These are phyloP conservation scores for Lachnellula occidentalis DNA, from an alignment of 2,329 filamentous ascomycete species.

Conservation along the genomic window DNA sequence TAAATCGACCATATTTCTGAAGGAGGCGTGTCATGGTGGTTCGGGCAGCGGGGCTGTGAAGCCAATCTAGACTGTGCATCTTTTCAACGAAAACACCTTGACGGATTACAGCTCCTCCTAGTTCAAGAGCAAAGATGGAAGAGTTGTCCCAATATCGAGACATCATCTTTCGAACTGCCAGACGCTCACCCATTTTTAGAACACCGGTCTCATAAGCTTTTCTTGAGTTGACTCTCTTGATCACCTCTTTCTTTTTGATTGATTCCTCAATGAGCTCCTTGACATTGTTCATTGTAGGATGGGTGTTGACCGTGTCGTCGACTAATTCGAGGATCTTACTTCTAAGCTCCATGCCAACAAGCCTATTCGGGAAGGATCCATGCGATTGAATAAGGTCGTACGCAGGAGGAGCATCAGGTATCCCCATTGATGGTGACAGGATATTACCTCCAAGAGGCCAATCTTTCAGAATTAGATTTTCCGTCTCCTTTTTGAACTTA, in stretches of 20 bases:
- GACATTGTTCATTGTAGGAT: slow-evolving; percentile 45
- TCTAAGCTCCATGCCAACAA: slow-evolving; percentile 45
- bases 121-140: slow-evolving; percentile 59
- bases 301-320: slow-evolving; percentile 21
- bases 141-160: slow-evolving; percentile 63
- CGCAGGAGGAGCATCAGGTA: slow-evolving; percentile 36
- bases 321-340: slow-evolving; percentile 38
- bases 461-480: slow-evolving; percentile 39
- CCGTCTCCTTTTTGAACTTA: slow-evolving; percentile 56
- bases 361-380: slow-evolving; percentile 52
- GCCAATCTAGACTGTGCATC: slow-evolving; percentile 73
- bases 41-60: slow-evolving; percentile 61
- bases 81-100: slow-evolving; percentile 65
- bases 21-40: slow-evolving; percentile 61
- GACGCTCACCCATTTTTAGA: slow-evolving; percentile 28
- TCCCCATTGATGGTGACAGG: slow-evolving; percentile 47
- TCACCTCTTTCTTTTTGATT: slow-evolving; percentile 33
- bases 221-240: slow-evolving; percentile 39
- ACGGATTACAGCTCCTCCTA: slow-evolving; percentile 58
- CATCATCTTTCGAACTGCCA: slow-evolving; percentile 62
- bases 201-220: slow-evolving; percentile 19
- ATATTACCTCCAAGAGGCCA: slow-evolving; percentile 65
- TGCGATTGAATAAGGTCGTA: slow-evolving; percentile 11
- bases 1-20: slow-evolving; percentile 59
- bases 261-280: slow-evolving; percentile 44